These are phyloP conservation scores for Lachnellula occidentalis DNA, from an alignment of 2,329 filamentous ascomycete species.

Conservation along the genomic window DNA sequence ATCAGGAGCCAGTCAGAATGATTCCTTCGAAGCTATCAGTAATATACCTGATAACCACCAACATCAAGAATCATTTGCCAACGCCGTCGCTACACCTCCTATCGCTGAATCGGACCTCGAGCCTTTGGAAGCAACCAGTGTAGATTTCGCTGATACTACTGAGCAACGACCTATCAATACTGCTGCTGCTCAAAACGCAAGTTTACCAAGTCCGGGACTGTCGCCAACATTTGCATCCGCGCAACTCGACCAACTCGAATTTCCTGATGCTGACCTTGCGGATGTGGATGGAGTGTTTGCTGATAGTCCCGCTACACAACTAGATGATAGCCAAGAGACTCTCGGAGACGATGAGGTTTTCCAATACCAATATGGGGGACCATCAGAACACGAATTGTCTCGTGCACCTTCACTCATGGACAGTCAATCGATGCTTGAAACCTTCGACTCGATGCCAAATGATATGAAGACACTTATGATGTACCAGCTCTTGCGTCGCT, in stretches of 20 bases:
- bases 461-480: slow-evolving; percentile 95
- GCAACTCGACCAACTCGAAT: slow-evolving; percentile 33
- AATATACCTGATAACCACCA: slow-evolving; percentile 14
- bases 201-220: slow-evolving; percentile 87
- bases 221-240: slow-evolving; percentile 83
- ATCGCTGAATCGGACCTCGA: slow-evolving; percentile 68
- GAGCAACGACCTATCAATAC: slow-evolving; percentile 58
- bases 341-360: slow-evolving; percentile 17
- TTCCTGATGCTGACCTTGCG: slow-evolving; percentile 40
- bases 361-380: slow-evolving; percentile 26
- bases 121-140: slow-evolving; percentile 48
- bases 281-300: slow-evolving; percentile 31
- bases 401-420: slow-evolving; percentile 54
- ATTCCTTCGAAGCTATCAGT: slow-evolving; percentile 25
- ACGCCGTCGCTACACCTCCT: slow-evolving; percentile 66
- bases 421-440: slow-evolving; percentile 79
- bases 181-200: slow-evolving; percentile 76
- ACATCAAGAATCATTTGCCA: slow-evolving; percentile 50
- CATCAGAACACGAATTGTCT: slow-evolving; percentile 24
- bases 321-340: slow-evolving; percentile 25
- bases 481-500: slow-evolving; percentile 88
- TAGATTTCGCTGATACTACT: slow-evolving; percentile 42
- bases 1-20: slow-evolving; percentile 38
- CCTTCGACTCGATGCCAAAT: slow-evolving; percentile 84
- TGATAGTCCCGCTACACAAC: slow-evolving; percentile 31